phyloP scores from a whole-genome alignment of 768 basidiomycete genomes.

The Boletus tomentosulus region DNA sequence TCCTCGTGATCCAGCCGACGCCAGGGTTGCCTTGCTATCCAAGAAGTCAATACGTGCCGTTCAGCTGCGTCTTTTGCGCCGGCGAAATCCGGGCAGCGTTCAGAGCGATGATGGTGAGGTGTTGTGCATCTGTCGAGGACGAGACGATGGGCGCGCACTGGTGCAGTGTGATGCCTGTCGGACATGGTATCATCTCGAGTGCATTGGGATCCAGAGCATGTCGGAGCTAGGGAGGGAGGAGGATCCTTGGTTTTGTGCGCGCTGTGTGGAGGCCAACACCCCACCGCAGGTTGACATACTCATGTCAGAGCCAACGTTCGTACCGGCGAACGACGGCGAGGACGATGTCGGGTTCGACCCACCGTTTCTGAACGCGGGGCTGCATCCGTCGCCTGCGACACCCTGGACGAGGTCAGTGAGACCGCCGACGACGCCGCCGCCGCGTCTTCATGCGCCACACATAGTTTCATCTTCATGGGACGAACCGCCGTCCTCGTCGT shows the following conservation, averaged over 20 bases:
- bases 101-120: conserved; percentile 47
- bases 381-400: conserved; percentile 54
- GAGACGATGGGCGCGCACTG: conserved; percentile 67
- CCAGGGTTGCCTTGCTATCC: conserved; percentile 65
- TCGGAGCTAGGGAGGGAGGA: conserved; percentile 69
- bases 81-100: conserved; percentile 35
- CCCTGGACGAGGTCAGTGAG: conserved; percentile 40
- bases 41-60: conserved; percentile 65
- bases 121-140: conserved; percentile 63
- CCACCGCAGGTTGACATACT: conserved; percentile 34
- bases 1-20: conserved; percentile 72
- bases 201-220: conserved; percentile 66
- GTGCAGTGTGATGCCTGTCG: conserved; percentile 82
- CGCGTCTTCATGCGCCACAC: conserved; percentile 28
- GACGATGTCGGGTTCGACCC: conserved; percentile 43
- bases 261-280: conserved; percentile 44
- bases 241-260: conserved; percentile 74
- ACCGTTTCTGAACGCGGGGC: conserved; percentile 47
- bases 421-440: conserved; percentile 52
- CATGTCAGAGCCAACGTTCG: conserved; percentile 61
- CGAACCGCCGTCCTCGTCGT: conserved; percentile 40
- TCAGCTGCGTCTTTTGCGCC: conserved; percentile 43
- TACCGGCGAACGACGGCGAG: conserved; percentile 52
- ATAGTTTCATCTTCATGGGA: conserved; percentile 41
- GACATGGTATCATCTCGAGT: conserved; percentile 79